Percentiles rank a stretch among this genome's conserved stretches.
Conservation (phyloP, 495 filamentous ascomycete genomes). For the Halenospora varia region DNA sequence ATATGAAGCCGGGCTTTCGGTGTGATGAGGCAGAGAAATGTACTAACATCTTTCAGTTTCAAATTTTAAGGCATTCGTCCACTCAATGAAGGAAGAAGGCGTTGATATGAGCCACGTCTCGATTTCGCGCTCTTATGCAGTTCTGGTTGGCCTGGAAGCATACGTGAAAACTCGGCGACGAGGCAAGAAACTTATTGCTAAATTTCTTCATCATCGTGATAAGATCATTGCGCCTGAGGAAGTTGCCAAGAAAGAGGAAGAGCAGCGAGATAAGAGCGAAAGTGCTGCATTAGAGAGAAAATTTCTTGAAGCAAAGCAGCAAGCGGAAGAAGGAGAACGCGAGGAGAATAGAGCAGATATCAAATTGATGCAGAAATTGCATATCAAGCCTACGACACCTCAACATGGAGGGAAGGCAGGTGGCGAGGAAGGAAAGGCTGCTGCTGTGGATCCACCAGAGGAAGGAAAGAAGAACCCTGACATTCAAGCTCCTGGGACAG, state of each 20-base stretch:
- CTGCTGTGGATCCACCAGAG: not conserved
- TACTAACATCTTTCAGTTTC: conserved; percentile 30
- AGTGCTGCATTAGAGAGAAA: conserved; percentile 20
- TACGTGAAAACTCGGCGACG: conserved; percentile 51
- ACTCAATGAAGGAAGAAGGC: conserved; percentile 62
- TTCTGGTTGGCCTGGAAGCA: conserved; percentile 76
- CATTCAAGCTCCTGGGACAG: conserved; percentile 16
- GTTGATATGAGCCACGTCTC: conserved; percentile 76
- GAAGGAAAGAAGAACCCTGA: conserved; percentile 5
- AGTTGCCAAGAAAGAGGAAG: conserved; percentile 24
- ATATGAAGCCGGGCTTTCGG: no score
- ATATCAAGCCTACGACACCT: not conserved
- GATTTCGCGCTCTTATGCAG: conserved; percentile 76
- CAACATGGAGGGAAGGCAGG: conserved; percentile 3
- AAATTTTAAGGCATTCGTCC: conserved; percentile 79
- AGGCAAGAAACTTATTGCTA: conserved; percentile 21
- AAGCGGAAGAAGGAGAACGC: conserved; percentile 24
- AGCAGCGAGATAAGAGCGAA: conserved; percentile 24
- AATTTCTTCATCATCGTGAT: conserved; percentile 20
- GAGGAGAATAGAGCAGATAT: conserved; percentile 17
- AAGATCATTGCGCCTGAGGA: conserved; percentile 16
- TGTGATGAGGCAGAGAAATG: no score
- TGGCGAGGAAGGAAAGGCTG: not conserved
- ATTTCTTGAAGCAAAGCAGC: conserved; percentile 18
- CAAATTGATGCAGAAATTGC: conserved; percentile 16